These are phyloP conservation scores for Camillea tinctor DNA, from an alignment of 2,329 filamentous ascomycete genomes.

Conservation along the genomic window DNA sequence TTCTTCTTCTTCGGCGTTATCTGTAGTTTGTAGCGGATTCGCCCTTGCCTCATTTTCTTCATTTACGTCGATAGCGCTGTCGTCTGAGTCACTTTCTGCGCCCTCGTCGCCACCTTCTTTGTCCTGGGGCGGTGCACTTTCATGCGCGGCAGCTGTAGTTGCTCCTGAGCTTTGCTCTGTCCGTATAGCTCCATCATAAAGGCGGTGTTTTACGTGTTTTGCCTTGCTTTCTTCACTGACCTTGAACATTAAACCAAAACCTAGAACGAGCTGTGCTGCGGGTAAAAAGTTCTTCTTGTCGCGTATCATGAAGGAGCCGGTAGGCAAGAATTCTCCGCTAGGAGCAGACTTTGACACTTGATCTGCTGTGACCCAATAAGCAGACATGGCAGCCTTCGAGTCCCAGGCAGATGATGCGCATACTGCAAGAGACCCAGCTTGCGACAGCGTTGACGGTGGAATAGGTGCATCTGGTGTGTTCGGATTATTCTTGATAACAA, in stretches of 20 bases:
- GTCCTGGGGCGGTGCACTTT: slow-evolving; percentile 2
- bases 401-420: slow-evolving; percentile 92
- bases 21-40: slow-evolving; percentile 37
- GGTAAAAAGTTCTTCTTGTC: slow-evolving; percentile 91
- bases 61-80: slow-evolving; percentile 31
- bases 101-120: slow-evolving; percentile 28
- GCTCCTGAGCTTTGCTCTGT: slow-evolving; percentile 9
- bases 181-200: slow-evolving; percentile 30
- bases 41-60: slow-evolving; percentile 27
- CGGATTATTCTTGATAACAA: slow-evolving; percentile 86
- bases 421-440: slow-evolving; percentile 83
- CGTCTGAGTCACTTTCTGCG: slow-evolving; percentile 33
- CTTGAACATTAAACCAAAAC: slow-evolving; percentile 83
- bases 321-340: slow-evolving; percentile 75
- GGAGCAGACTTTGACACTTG: slow-evolving; percentile 86
- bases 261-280: slow-evolving; percentile 81
- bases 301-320: slow-evolving; percentile 75
- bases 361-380: slow-evolving; percentile 90
- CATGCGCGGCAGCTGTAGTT: slow-evolving; percentile 3
- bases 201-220: slow-evolving; percentile 73
- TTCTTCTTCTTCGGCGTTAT: slow-evolving; percentile 31
- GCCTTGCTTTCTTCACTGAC: slow-evolving; percentile 85
- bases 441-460: slow-evolving; percentile 84
- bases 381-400: slow-evolving; percentile 90
- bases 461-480: slow-evolving; percentile 79